Percentiles rank a stretch among this genome's conserved stretches.
Conservation (phyloP, 2,329 filamentous ascomycete species). For the Pyrenophora tritici-repentis region DNA sequence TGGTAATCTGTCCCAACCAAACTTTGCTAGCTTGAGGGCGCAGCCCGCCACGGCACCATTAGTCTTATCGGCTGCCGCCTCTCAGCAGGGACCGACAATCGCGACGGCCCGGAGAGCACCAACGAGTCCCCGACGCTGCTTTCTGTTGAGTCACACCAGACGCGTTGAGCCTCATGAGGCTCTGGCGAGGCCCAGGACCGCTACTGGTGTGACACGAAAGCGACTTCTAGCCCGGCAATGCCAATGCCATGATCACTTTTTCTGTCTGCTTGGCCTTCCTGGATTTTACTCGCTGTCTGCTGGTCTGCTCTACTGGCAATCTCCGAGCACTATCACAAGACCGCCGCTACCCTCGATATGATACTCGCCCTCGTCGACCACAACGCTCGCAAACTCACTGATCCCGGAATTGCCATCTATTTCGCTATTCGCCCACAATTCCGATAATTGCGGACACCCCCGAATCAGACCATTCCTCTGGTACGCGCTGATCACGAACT, state of each 20-base stretch:
- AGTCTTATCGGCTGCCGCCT: slow-evolving; percentile 5
- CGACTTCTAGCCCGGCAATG: not conserved
- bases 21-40: slow-evolving; percentile 7
- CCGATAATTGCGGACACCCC: not conserved
- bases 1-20: slow-evolving; percentile 3
- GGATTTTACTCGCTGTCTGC: not conserved
- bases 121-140: slow-evolving; percentile 17
- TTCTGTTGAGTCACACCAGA: slow-evolving; percentile 2
- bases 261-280: not conserved
- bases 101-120: slow-evolving; percentile 15
- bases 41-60: slow-evolving; percentile 7
- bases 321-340: not conserved
- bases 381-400: too few species aligned
- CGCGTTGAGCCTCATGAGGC: slow-evolving; percentile 20
- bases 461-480: not conserved
- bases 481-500: slow-evolving; percentile 6
- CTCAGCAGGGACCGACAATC: slow-evolving; percentile 11
- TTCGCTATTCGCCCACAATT: not conserved
- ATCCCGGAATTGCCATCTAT: not conserved
- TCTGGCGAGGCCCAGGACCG: slow-evolving; percentile 4
- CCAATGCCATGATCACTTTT: not conserved
- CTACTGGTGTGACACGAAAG: slow-evolving; percentile 12
- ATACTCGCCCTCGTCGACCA: too few species aligned
- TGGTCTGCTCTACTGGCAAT: not conserved
- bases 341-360: too few species aligned